Evolutionary conservation across 352 stramenopile genomes (phyloP).

Genomic region (Plasmopara halstedii): DNA sequence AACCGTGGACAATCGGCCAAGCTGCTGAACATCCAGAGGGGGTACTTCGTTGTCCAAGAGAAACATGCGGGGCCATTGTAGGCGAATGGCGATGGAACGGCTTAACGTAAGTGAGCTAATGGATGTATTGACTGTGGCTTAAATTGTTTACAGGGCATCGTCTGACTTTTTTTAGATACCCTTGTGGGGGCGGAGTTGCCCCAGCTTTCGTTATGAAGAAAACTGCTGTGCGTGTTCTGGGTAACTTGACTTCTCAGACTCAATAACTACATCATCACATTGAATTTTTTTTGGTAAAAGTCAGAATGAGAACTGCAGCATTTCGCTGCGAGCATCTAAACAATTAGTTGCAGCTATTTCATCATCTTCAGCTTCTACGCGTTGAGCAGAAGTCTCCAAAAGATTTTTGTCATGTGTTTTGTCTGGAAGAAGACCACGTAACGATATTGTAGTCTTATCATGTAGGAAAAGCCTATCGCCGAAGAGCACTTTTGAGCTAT

Average conservation of each 20-base stretch:
- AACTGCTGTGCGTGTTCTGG: conserved; percentile 37
- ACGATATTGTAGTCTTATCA: background rate
- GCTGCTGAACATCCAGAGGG: conserved; percentile 14
- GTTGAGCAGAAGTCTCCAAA: background rate
- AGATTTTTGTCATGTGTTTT: background rate
- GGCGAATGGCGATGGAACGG: conserved; percentile 53
- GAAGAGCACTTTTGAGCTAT: conserved; percentile 2
- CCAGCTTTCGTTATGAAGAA: conserved; percentile 50
- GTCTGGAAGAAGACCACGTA: conserved; percentile 1
- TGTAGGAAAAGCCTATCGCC: conserved; percentile 42
- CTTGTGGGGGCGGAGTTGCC: conserved; percentile 29
- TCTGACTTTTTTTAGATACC: conserved; percentile 18
- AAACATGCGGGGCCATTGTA: conserved; percentile 26
- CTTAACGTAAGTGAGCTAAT: conserved; percentile 22
- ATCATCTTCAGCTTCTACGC: background rate
- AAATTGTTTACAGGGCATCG: background rate
- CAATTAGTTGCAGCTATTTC: background rate
- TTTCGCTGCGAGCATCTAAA: conserved; percentile 31
- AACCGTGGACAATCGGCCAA: conserved; percentile 34
- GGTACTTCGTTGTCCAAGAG: conserved; percentile 35
- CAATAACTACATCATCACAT: background rate
- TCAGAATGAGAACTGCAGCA: conserved; percentile 23
- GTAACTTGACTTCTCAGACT: conserved; percentile 31
- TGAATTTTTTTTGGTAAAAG: background rate
- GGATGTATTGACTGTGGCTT: background rate